A percentile compares a stretch with the other conserved stretches of the same genome.
These are phyloP conservation scores for Escovopsis weberi DNA, from an alignment of 2,329 filamentous ascomycete species.

Conservation along the genomic window DNA sequence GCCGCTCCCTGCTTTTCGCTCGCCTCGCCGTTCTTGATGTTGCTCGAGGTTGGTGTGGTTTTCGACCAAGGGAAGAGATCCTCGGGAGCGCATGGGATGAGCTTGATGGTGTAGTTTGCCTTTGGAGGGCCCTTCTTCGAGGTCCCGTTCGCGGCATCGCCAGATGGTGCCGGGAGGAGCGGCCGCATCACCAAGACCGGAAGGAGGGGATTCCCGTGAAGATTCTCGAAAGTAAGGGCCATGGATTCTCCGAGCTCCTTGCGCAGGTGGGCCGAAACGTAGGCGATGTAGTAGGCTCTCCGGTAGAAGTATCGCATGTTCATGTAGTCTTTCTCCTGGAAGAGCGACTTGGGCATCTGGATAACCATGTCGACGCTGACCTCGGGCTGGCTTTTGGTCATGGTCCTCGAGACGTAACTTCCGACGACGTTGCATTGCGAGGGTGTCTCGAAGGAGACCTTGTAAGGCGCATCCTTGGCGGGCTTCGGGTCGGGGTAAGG, in stretches of 20 bases:
- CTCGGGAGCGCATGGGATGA: constrained; percentile 61
- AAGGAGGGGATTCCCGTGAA: constrained; percentile 62
- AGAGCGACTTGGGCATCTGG: constrained; percentile 64
- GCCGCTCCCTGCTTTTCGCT: constrained; percentile 23
- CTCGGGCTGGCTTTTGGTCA: constrained; percentile 45
- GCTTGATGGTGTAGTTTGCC: constrained; percentile 47
- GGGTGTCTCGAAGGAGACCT: constrained; percentile 63
- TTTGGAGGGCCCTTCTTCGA: constrained; percentile 14
- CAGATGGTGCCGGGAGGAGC: constrained; percentile 10
- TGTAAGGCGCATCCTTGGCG: constrained; percentile 62
- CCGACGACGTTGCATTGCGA: constrained; percentile 74
- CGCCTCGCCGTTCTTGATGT: constrained; percentile 43
- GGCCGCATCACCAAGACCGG: constrained; percentile 45
- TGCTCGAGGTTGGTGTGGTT: constrained; percentile 54
- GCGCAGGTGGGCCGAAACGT: constrained; percentile 57
- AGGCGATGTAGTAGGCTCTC: constrained; percentile 78
- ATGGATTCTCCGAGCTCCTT: constrained; percentile 38
- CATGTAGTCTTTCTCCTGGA: constrained; percentile 89
- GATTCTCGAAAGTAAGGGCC: constrained; percentile 46
- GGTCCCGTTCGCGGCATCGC: constrained; percentile 7
- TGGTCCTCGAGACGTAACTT: constrained; percentile 67
- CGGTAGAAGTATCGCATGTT: constrained; percentile 94
- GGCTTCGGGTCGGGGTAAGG: constrained; percentile 79
- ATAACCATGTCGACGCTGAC: constrained; percentile 69
- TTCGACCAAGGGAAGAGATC: constrained; percentile 57